These are phyloP conservation scores for Fragaria ananassa DNA, from an alignment of 306 rosid genomes.

Conservation along the genomic window DNA sequence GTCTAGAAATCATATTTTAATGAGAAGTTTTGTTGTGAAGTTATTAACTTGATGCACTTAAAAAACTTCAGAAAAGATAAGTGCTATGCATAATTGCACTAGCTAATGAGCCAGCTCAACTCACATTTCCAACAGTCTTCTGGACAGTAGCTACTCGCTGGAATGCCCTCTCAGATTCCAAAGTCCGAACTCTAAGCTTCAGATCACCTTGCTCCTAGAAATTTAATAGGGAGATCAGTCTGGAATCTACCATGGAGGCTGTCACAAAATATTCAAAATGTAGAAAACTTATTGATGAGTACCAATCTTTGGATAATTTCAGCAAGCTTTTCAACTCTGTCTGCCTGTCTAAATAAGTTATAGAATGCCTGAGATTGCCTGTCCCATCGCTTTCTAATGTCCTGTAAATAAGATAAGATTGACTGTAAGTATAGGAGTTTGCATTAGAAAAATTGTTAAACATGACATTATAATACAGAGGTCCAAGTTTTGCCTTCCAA, in stretches of 20 bases:
- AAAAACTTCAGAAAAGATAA: neutral
- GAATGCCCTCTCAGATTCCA: conserved; percentile 98
- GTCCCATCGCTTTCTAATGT: conserved; percentile 79
- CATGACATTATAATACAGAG: conserved; percentile 18
- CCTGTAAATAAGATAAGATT: conserved; percentile 48
- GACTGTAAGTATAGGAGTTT: conserved; percentile 24
- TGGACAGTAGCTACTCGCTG: conserved; percentile 93
- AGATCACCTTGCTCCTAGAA: conserved; percentile 98
- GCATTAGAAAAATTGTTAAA: conserved; percentile 19
- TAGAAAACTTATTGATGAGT: conserved; percentile 11
- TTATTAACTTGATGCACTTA: neutral
- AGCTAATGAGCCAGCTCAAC: conserved; percentile 36
- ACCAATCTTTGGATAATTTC: conserved; percentile 80
- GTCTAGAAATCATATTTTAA: neutral
- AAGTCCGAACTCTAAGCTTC: conserved; percentile 88
- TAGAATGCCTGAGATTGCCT: conserved; percentile 82
- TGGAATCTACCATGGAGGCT: conserved; percentile 23
- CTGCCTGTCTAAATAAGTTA: conserved; percentile 97
- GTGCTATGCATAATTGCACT: conserved; percentile 4
- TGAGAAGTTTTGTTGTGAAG: neutral
- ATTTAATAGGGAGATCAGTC: conserved; percentile 17
- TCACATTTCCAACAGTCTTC: conserved; percentile 86
- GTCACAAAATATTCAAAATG: conserved; percentile 19
- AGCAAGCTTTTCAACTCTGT: conserved; percentile 92
- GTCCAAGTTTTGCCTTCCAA: conserved; percentile 53